These are phyloP conservation scores for Fistulinella staudtii DNA, from an alignment of 1,284 basidiomycete genomes.

Conservation along the genomic window DNA sequence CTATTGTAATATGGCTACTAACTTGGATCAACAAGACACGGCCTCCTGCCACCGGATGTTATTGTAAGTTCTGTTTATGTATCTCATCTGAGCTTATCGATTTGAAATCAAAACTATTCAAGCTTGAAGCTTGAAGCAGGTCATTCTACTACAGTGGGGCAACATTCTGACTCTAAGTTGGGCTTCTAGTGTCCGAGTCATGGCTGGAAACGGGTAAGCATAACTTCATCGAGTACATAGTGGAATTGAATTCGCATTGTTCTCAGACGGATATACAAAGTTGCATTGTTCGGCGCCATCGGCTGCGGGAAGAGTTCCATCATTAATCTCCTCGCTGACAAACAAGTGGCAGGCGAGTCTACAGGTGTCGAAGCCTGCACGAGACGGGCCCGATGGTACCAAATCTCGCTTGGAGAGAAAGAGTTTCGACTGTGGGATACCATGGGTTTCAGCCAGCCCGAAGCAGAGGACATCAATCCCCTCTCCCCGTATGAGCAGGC, in stretches of 20 bases:
- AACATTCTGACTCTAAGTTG: no score
- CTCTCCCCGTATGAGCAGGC: constrained; percentile 29
- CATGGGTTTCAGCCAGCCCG: constrained; percentile 25
- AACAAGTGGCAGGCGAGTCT: constrained; percentile 21
- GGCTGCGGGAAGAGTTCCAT: constrained; percentile 30
- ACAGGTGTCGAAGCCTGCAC: constrained; percentile 25
- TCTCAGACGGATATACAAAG: constrained; percentile 17
- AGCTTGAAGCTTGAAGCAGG: no score
- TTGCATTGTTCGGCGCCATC: constrained; percentile 26
- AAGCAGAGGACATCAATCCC: constrained; percentile 14
- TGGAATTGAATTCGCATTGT: no score
- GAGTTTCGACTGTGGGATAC: constrained; percentile 33
- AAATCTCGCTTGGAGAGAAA: constrained; percentile 17
- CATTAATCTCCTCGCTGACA: constrained; percentile 25
- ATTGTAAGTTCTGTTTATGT: no score
- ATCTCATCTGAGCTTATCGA: no score
- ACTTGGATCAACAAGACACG: no score
- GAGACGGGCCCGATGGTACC: constrained; percentile 27
- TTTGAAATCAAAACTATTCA: no score
- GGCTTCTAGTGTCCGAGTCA: not conserved
- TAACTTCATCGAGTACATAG: not conserved
- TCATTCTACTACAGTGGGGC: no score
- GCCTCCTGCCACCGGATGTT: no score
- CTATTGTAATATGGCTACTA: no score
- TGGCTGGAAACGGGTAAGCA: constrained; percentile 19